A percentile compares a stretch with the other conserved stretches of the same genome.
Evolutionary conservation across 495 filamentous ascomycete genomes (phyloP).

Genomic region (Neurospora sp.): DNA sequence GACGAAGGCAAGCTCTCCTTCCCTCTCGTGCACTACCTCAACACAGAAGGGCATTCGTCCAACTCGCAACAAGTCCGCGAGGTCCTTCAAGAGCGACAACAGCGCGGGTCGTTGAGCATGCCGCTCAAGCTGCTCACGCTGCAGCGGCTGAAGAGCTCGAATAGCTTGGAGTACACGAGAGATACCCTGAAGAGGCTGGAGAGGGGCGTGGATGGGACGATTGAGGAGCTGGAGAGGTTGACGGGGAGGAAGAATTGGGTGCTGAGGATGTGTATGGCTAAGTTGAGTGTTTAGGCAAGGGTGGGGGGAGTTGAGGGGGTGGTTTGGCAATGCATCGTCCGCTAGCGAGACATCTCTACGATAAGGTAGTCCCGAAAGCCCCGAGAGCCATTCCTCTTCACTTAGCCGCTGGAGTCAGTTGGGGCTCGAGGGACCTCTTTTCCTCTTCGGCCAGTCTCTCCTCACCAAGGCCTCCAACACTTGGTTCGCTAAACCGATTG

Average conservation of each 20-base stretch:
- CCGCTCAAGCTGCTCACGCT: neutral
- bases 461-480: too few species aligned
- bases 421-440: too few species aligned
- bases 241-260: slow-evolving; percentile 1
- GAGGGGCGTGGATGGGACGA: neutral
- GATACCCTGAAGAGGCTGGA: neutral
- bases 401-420: too few species aligned
- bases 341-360: too few species aligned
- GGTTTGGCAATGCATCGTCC: too few species aligned
- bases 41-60: neutral
- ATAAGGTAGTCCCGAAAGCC: too few species aligned
- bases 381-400: too few species aligned
- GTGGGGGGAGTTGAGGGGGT: too few species aligned
- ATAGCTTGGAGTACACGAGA: neutral
- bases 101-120: neutral
- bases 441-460: too few species aligned
- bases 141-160: neutral
- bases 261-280: neutral
- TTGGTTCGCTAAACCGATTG: too few species aligned
- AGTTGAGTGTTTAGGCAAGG: neutral
- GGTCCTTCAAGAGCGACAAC: neutral
- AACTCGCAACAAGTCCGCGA: neutral
- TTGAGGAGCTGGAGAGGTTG: neutral
- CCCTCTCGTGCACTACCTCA: slow-evolving; percentile 30
- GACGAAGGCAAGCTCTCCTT: slow-evolving; percentile 50